Base-by-base conservation (phyloP, 805 yeast genomes). In the Hanseniaspora meyeri region DNA sequence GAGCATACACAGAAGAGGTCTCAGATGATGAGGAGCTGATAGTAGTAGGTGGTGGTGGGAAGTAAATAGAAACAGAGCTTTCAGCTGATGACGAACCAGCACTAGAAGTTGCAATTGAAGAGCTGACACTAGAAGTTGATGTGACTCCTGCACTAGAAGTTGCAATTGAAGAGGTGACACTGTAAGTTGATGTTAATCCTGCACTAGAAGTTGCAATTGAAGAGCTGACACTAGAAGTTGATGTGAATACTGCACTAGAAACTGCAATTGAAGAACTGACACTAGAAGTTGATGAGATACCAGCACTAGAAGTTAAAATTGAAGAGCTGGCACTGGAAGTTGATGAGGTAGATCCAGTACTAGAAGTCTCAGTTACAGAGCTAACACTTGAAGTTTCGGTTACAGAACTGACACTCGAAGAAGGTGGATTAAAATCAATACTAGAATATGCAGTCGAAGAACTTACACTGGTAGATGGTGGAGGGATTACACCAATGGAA, bases 1-100 rank as follows among this genome's bases (percentile, higher is more conserved):
- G 37, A 17, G 50, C 52, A 49, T 43, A 59, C 39, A 7, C 51
- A n/a, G n/a, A n/a, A n/a, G n/a, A n/a, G n/a, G n/a, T n/a, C n/a
- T n/a, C n/a, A n/a, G n/a, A n/a, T n/a, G n/a, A n/a, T n/a, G n/a
- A 37, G 12, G 17, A 37, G 40, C 40, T 37, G 17, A n/a, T n/a
- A n/a, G n/a, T 16, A 37, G 40, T n/a, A n/a, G n/a, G n/a, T n/a
- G n/a, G n/a, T n/a, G n/a, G 1, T 31, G 32, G 9, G 9, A 9
- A 31, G 9, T 31, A 31, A 31, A 31, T 9, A 31, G 6, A 31
- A 31, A 9, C 32, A 31, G 32, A 31, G 9, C 9, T 31, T 31
- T 31, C 40, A 37, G 40, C 12, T 37, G 40, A 6, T 34, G 37
- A 10, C 4, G 4, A 34, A 34, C 16, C 14, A 24, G 27, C 27